phyloP scores from a whole-genome alignment of 306 rosid genomes.

The Dryas octopetala region DNA sequence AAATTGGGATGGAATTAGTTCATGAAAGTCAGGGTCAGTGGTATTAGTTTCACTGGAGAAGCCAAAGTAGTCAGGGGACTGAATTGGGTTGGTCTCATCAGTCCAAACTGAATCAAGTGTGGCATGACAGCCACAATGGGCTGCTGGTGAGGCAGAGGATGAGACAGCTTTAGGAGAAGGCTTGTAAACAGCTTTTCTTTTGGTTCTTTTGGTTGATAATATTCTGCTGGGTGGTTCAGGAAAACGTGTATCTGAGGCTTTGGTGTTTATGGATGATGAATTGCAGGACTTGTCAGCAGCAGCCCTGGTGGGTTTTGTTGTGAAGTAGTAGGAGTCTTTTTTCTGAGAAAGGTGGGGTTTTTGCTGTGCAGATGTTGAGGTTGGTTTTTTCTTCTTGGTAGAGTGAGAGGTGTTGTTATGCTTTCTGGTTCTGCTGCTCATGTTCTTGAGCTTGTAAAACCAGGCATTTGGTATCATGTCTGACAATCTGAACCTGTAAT shows the following conservation, averaged over 20 bases:
- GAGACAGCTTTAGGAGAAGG: constrained; percentile 51
- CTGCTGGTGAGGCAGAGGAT: constrained; percentile 32
- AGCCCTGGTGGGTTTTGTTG: constrained; percentile 39
- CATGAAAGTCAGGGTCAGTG: constrained; percentile 37
- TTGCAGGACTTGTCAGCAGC: constrained; percentile 34
- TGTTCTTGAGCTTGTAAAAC: constrained; percentile 82
- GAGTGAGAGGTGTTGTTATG: constrained; percentile 32
- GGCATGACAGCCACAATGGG: constrained; percentile 36
- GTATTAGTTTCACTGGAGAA: constrained; percentile 48
- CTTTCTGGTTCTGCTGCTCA: constrained; percentile 59
- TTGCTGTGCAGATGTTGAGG: constrained; percentile 37
- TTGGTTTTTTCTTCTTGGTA: constrained; percentile 49
- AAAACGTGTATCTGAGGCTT: constrained; percentile 43
- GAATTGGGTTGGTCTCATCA: constrained; percentile 28
- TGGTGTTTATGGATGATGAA: constrained; percentile 39
- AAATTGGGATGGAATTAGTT: constrained; percentile 51
- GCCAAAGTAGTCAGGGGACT: constrained; percentile 52
- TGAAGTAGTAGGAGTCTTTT: constrained; percentile 38
- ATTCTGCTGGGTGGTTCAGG: constrained; percentile 67
- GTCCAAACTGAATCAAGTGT: constrained; percentile 24
- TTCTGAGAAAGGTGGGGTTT: constrained; percentile 41
- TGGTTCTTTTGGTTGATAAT: constrained; percentile 56
- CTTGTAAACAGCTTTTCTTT: constrained; percentile 71
- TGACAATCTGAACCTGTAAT: constrained; percentile 65
- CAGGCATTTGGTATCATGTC: constrained; percentile 86